Base-by-base conservation (phyloP, 2,329 filamentous ascomycete genomes). In the Ophiostoma australiae region DNA sequence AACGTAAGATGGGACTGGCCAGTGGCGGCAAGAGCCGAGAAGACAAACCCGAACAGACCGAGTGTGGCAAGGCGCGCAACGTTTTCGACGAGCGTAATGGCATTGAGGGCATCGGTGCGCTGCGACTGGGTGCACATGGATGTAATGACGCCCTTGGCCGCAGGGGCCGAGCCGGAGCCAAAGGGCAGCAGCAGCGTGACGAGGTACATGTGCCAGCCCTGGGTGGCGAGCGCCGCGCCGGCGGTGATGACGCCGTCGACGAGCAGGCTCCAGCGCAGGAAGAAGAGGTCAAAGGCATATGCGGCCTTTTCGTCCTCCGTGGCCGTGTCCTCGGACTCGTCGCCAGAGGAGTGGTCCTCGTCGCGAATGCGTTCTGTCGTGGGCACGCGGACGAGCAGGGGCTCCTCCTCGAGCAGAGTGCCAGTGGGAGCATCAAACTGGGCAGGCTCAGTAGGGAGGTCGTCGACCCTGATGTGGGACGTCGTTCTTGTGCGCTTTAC, bases 121-220 rank as follows among this genome's bases (percentile, higher is more conserved):
- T 90, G 85, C 0, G 82, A 82, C 1, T 86, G 82, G 0, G 88
- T 81, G 65, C 89, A 89, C 88, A 92, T 90, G 71, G 90, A 86
- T 0, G 90, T 85, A 72, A 92, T 91, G n/a, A 90, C 88, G 0
- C 90, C 90, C 74, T 92, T 92, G 1, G 89, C 88, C 0, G 90
- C 88, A 0, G 89, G 85, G 0, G 89, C 90, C 0, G 89, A 89
- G 0, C 90, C 90, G 0, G 89, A 90, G 0, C 88, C 89, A 39
- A 92, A 86, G 0, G 90, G 90, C 0, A 92, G 81, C 1, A 91
- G 76, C 35, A 86, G 84, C 0, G 88, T 88, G 1, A 89, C 85
- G 0, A 91, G 78, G 75, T 90, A 92, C 67, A 92, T 87, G 74
- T 92, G 89, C 88, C 89, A 91, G 1, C 84, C 83, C 67, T 86